phyloP scores from a whole-genome alignment of 331 rosid genomes.

The Quercus tomentella region DNA sequence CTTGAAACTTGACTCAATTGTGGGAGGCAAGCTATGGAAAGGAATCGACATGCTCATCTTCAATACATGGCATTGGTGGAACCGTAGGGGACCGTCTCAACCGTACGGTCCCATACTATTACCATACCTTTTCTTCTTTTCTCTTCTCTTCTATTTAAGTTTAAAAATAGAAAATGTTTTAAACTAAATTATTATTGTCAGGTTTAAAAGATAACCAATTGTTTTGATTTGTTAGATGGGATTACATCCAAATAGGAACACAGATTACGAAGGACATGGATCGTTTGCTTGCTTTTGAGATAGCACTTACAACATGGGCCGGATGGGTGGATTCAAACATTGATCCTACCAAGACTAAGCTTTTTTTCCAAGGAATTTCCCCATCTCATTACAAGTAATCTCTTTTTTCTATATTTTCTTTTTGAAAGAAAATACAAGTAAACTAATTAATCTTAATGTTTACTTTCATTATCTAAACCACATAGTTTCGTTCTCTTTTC shows the following conservation, averaged over 20 bases:
- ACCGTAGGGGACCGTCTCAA: slow-evolving; percentile 86
- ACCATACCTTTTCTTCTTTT: background rate
- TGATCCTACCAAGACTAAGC: slow-evolving; percentile 47
- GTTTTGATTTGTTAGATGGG: slow-evolving; percentile 53
- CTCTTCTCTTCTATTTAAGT: background rate
- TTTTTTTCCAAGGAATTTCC: slow-evolving; percentile 93
- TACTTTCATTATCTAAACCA: no score
- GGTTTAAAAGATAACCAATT: background rate
- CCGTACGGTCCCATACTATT: slow-evolving; percentile 39
- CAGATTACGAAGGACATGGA: slow-evolving; percentile 61
- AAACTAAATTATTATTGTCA: background rate
- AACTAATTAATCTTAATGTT: no score
- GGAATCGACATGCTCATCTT: slow-evolving; percentile 67
- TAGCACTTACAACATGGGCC: slow-evolving; percentile 74
- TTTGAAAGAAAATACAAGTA: no score
- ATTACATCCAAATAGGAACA: slow-evolving; percentile 52
- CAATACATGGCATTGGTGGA: slow-evolving; percentile 99
- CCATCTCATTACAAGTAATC: slow-evolving; percentile 95
- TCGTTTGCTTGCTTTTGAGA: slow-evolving; percentile 77
- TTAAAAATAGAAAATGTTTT: background rate
- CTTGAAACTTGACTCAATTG: slow-evolving; percentile 74
- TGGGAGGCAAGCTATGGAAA: slow-evolving; percentile 59
- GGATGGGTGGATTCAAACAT: slow-evolving; percentile 65
- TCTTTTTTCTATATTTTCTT: background rate
- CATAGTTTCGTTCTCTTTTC: no score